Evolutionary conservation across 495 filamentous ascomycete genomes (phyloP).

Genomic region (Penicillium atrosanguineum): DNA sequence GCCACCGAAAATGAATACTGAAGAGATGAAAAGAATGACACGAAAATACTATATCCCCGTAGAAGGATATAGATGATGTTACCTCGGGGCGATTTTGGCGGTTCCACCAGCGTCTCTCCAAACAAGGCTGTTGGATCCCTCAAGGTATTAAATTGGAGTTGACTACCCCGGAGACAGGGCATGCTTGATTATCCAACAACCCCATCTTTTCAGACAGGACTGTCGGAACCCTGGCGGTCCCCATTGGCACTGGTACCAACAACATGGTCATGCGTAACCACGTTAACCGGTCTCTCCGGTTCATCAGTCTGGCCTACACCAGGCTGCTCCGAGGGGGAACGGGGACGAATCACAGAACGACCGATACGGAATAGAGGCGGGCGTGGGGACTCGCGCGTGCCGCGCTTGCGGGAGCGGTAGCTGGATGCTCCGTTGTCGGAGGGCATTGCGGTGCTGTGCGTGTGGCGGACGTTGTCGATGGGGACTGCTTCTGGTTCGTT

Average conservation of each 20-base stretch:
- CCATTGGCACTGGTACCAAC: neutral
- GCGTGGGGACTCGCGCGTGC: slow-evolving; percentile 27
- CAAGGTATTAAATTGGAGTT: too few relatives aligned
- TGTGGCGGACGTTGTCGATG: slow-evolving; percentile 26
- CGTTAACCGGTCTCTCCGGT: slow-evolving; percentile 35
- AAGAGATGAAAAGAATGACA: neutral
- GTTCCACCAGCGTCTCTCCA: too few relatives aligned
- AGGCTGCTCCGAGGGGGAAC: slow-evolving; percentile 18
- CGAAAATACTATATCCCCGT: neutral
- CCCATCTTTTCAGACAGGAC: neutral
- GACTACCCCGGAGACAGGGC: neutral
- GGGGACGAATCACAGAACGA: slow-evolving; percentile 39
- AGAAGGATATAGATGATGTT: neutral
- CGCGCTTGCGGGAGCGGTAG: slow-evolving; percentile 29
- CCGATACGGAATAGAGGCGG: slow-evolving; percentile 52
- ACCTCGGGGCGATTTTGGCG: neutral
- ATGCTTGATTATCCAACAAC: neutral
- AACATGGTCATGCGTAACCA: slow-evolving; percentile 18
- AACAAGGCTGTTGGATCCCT: too few relatives aligned
- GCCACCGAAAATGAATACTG: neutral
- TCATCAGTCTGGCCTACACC: slow-evolving; percentile 29
- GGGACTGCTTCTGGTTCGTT: slow-evolving; percentile 31
- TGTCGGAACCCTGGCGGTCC: neutral
- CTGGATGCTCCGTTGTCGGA: slow-evolving; percentile 11
- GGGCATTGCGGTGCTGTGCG: slow-evolving; percentile 39